A percentile compares a stretch with the other conserved stretches of the same genome.
phyloP scores from a whole-genome alignment of 768 basidiomycete genomes.

The Tylopilus plumbeoviolaceoides region DNA sequence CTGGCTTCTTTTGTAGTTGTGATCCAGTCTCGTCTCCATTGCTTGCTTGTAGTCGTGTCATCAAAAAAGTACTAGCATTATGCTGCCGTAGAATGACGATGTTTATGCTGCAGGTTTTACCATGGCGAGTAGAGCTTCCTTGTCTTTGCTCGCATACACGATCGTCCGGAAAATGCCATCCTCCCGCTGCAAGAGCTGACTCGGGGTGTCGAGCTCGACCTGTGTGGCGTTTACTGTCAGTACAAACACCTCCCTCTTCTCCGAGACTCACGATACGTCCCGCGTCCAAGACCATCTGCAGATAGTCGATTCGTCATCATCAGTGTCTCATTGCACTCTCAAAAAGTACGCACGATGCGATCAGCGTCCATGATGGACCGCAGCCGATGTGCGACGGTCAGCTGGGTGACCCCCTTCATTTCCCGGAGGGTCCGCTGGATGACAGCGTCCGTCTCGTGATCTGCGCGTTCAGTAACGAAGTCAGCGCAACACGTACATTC shows the following conservation, averaged over 20 bases:
- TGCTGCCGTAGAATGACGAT: slow-evolving; percentile 4
- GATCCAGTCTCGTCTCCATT: slow-evolving; percentile 1
- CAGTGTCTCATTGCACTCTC: not conserved
- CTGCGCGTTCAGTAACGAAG: not conserved
- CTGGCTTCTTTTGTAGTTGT: not conserved
- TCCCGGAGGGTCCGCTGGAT: not conserved
- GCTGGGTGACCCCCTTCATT: not conserved
- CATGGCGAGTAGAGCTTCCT: not conserved
- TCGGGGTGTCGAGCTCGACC: slow-evolving; percentile 5
- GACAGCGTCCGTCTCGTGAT: not conserved
- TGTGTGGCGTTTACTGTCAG: not conserved
- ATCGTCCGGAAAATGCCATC: not conserved
- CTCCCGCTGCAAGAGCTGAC: slow-evolving; percentile 1
- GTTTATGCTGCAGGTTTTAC: not conserved
- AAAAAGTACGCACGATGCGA: not conserved
- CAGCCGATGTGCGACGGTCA: not conserved
- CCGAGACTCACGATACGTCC: slow-evolving; percentile 5
- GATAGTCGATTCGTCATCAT: not conserved
- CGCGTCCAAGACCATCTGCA: slow-evolving; percentile 8
- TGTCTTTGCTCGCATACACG: slow-evolving; percentile 7
- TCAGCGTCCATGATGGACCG: not conserved
- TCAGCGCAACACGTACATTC: not conserved
- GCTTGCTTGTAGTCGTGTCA: not conserved
- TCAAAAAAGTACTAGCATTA: slow-evolving; percentile 5
- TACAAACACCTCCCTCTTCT: not conserved